These are phyloP conservation scores for Metarhizium robertsii DNA, from an alignment of 2,329 filamentous ascomycete species.

Conservation along the genomic window DNA sequence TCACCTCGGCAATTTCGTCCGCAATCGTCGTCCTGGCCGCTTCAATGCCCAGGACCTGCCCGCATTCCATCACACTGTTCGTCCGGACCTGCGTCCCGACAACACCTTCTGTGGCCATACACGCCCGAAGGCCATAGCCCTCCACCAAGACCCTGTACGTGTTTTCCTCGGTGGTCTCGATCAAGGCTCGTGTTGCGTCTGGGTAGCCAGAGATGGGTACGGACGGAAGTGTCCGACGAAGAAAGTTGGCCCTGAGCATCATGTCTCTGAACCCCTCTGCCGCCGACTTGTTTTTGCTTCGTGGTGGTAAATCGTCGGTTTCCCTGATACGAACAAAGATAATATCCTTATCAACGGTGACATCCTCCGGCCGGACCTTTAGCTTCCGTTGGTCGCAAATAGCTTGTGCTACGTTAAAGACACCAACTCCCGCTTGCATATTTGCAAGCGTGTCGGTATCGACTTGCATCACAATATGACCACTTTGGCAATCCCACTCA, in stretches of 20 bases:
- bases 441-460: neutral
- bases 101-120: conserved; percentile 89
- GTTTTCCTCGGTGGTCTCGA: conserved; percentile 64
- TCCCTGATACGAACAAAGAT: neutral
- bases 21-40: conserved; percentile 85
- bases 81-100: conserved; percentile 63
- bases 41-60: conserved; percentile 84
- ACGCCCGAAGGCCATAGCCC: conserved; percentile 79
- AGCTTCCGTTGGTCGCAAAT: neutral
- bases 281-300: conserved; percentile 32
- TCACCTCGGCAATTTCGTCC: conserved; percentile 76
- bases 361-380: neutral
- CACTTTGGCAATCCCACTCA: conserved; percentile 60
- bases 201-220: conserved; percentile 84
- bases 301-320: neutral
- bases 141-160: conserved; percentile 76
- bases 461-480: neutral
- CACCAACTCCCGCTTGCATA: neutral
- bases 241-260: conserved; percentile 69
- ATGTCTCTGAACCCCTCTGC: conserved; percentile 35
- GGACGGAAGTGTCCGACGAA: conserved; percentile 70
- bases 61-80: conserved; percentile 86
- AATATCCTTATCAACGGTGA: neutral
- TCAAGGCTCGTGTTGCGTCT: conserved; percentile 75
- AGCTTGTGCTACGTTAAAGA: neutral